Conservation (phyloP, 2,329 filamentous ascomycete genomes). For the Alternaria panax region DNA sequence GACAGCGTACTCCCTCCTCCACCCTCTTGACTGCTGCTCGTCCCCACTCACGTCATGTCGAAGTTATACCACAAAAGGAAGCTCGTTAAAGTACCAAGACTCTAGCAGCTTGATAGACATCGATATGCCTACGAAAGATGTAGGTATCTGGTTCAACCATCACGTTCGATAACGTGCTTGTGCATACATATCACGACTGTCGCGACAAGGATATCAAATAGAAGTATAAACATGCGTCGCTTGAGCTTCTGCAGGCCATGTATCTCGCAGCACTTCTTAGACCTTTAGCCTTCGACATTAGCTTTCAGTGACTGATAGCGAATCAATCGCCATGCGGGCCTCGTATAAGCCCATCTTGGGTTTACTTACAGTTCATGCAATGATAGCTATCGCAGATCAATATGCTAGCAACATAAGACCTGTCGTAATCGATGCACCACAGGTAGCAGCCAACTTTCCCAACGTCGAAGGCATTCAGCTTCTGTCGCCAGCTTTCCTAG, state of each 20-base stretch:
- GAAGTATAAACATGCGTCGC: background rate
- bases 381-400: background rate
- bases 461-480: background rate
- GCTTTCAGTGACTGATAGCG: background rate
- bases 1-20: background rate
- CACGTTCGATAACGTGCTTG: slow-evolving; percentile 2
- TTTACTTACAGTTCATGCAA: background rate
- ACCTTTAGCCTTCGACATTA: background rate
- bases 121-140: background rate
- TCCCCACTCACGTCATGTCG: background rate
- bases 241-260: background rate
- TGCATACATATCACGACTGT: slow-evolving; percentile 5
- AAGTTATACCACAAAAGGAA: slow-evolving; percentile 4
- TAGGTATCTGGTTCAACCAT: background rate
- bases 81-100: slow-evolving; percentile 1
- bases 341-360: background rate
- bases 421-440: background rate
- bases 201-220: background rate
- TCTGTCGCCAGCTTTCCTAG: background rate
- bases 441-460: background rate
- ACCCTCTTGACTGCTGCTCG: background rate
- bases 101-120: background rate
- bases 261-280: background rate
- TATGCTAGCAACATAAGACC: background rate
- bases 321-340: background rate